A percentile compares a stretch with the other conserved stretches of the same genome.
These are phyloP conservation scores for Medicago ruthenica DNA, from an alignment of 306 rosid genomes.

Conservation along the genomic window DNA sequence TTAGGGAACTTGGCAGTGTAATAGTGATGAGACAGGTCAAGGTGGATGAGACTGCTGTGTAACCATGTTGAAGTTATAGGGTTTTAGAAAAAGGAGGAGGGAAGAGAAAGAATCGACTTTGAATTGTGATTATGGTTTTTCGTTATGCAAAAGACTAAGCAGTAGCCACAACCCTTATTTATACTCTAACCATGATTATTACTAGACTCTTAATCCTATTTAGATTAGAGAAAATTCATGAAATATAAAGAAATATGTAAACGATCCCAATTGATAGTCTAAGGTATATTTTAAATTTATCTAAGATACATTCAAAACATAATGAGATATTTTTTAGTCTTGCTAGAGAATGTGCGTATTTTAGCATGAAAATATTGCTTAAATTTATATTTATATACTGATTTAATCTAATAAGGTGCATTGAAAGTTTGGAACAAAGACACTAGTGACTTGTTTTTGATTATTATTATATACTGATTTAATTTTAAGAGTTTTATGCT, in stretches of 20 bases:
- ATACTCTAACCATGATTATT: background rate
- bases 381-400: background rate
- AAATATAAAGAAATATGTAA: background rate
- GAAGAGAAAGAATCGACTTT: background rate
- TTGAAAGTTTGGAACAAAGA: conserved; percentile 17
- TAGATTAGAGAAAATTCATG: background rate
- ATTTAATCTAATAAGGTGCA: conserved; percentile 11
- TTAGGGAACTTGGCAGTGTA: background rate
- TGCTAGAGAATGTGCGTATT: conserved; percentile 1
- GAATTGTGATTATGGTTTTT: conserved; percentile 3
- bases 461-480: background rate
- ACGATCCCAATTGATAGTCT: background rate
- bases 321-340: background rate
- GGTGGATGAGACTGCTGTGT: background rate
- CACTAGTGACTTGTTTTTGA: background rate
- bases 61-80: conserved; percentile 3
- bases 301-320: background rate
- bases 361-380: conserved; percentile 1
- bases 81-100: conserved; percentile 8
- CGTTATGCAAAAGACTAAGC: background rate
- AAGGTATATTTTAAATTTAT: background rate
- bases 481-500: conserved; percentile 6
- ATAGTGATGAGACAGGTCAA: background rate
- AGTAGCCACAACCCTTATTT: background rate
- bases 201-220: conserved; percentile 4